Base-by-base conservation (phyloP, 306 rosid species). In the Fragaria ananassa region DNA sequence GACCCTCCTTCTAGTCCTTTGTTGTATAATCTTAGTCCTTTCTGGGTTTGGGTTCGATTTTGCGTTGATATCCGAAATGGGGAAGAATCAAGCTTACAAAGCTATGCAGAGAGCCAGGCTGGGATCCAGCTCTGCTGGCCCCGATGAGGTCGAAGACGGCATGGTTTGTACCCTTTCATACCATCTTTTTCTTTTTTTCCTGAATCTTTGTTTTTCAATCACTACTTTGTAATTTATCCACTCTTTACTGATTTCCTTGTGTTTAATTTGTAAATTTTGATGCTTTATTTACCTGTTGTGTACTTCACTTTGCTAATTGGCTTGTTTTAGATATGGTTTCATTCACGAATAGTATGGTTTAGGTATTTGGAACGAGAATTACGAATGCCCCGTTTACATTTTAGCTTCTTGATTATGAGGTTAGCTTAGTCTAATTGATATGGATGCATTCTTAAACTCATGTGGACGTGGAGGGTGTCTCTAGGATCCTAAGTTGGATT, bases 101-200 rank as follows among this genome's bases (percentile, higher is more conserved):
- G 99, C 99, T 62, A 92, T 92, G 99, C 99, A 96, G 89, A 74
- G 96, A 84, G 76, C 99, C 51, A 84, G 97, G 90, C 77, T 96
- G 3, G 99, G 99, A 71, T 89, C 98, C 51, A 87, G 87, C 85
- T 84, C 98, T 42, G 91, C 87, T 50, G 99, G 93, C 50, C 97
- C 99, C 2, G 97, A 84, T 6, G 99, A 96, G 86, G 62, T 91
- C 47, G 99, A 96, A 87, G 99, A 96, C 81, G 99, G 99, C 91
- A 96, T 96, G 99, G 99, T 96, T 88, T 92, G 99, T 92, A 92
- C 92, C 97, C 91, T 95, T 95, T 79, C 99, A 88, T 87, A 81
- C 93, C 49, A 76, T 31, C 3, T 72, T 2, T 9, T 51, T 41
- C 31, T 17, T 42, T 63, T 63, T 65, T 41, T 56, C 9, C 65